Conservation (phyloP, 306 rosid species). For the Carpinus viminea region DNA sequence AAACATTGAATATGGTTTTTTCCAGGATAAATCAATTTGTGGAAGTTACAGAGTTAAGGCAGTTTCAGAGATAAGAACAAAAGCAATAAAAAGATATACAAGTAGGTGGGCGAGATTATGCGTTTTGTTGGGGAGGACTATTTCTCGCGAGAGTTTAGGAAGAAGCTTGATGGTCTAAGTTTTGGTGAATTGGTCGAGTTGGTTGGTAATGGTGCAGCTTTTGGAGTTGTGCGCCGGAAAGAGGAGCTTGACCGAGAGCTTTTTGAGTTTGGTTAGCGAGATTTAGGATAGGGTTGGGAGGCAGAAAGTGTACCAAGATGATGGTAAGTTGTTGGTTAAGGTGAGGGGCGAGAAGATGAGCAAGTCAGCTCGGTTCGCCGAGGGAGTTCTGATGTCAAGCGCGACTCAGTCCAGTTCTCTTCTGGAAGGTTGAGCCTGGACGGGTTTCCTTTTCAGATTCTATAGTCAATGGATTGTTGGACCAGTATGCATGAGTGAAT, state of each 20-base stretch:
- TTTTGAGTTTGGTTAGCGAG: conserved; percentile 53
- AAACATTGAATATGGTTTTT: no score
- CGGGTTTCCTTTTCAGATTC: background rate
- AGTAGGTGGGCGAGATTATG: conserved; percentile 48
- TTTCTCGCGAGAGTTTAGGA: conserved; percentile 54
- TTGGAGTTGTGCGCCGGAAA: conserved; percentile 9
- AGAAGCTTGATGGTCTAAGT: conserved; percentile 50
- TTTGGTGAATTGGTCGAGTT: conserved; percentile 73
- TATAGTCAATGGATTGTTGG: background rate
- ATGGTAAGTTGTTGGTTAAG: conserved; percentile 17
- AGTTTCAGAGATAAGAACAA: no score
- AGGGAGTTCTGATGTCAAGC: conserved; percentile 20
- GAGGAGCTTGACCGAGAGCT: conserved; percentile 15
- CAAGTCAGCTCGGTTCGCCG: conserved; percentile 57
- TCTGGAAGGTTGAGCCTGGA: conserved; percentile 46
- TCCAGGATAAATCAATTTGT: no score
- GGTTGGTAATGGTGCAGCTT: conserved; percentile 36
- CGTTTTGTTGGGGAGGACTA: conserved; percentile 51
- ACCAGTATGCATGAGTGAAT: background rate
- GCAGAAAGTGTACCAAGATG: conserved; percentile 29
- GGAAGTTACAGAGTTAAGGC: no score
- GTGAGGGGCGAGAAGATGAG: conserved; percentile 16
- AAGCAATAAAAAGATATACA: background rate
- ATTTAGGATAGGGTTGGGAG: conserved; percentile 37
- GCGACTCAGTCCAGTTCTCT: conserved; percentile 39